These are phyloP conservation scores for Didymella glomerata DNA, from an alignment of 2,329 filamentous ascomycete species.

Conservation along the genomic window DNA sequence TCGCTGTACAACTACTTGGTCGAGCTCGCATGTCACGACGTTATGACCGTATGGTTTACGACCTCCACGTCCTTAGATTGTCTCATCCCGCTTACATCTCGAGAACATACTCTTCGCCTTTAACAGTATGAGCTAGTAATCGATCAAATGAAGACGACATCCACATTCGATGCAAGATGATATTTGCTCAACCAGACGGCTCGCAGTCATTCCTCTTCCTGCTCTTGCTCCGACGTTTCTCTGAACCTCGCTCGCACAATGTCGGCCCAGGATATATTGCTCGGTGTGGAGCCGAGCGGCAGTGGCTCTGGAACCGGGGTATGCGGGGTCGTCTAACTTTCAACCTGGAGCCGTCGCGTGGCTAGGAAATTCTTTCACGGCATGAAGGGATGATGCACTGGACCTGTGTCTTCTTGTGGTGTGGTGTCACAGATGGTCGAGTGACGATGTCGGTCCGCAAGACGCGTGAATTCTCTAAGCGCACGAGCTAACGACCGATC, in stretches of 20 bases:
- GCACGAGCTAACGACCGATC: slow-evolving; percentile 24
- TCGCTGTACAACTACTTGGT: neutral
- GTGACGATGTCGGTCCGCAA: slow-evolving; percentile 22
- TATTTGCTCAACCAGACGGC: neutral
- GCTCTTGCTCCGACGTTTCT: neutral
- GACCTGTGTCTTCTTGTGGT: slow-evolving; percentile 12
- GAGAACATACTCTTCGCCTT: neutral
- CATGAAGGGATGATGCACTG: slow-evolving; percentile 1
- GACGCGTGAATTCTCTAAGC: slow-evolving; percentile 5
- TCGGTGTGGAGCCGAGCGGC: slow-evolving; percentile 2
- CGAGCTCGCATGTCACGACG: neutral
- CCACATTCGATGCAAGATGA: neutral
- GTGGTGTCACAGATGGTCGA: slow-evolving; percentile 8
- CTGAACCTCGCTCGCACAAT: slow-evolving; percentile 9
- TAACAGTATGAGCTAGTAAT: neutral
- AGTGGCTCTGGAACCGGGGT: slow-evolving; percentile 1
- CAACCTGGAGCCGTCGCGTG: neutral
- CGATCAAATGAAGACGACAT: neutral
- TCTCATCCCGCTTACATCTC: neutral
- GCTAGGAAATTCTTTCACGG: neutral
- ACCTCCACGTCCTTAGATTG: neutral
- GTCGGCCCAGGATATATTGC: slow-evolving; percentile 20
- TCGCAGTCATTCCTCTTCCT: slow-evolving; percentile 10
- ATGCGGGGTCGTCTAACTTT: slow-evolving; percentile 5
- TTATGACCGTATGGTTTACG: slow-evolving; percentile 5